Evolutionary conservation across 805 yeast genomes (phyloP).

Genomic region (Teunomyces stri): DNA sequence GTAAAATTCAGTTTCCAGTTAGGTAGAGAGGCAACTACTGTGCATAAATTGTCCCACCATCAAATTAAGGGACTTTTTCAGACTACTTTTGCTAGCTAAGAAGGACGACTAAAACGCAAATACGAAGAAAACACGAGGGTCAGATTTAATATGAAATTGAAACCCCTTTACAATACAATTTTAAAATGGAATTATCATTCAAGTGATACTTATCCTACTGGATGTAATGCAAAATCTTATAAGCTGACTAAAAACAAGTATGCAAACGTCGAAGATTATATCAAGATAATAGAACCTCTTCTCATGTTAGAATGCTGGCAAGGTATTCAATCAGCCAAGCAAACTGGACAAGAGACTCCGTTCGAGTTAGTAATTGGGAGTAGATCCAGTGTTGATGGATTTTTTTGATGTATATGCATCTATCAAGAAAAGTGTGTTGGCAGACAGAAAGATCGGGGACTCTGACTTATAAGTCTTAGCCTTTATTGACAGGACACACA

Average conservation of each 20-base stretch:
- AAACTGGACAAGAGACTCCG: constrained; percentile 57
- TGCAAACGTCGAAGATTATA: constrained; percentile 58
- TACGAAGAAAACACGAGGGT: constrained; percentile 76
- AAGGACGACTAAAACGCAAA: no score
- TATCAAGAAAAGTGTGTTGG: constrained; percentile 49
- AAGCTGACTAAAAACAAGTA: constrained; percentile 56
- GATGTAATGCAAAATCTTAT: constrained; percentile 40
- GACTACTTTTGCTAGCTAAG: no score
- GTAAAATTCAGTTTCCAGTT: no score
- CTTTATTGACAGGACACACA: constrained; percentile 25
- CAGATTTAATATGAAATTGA: constrained; percentile 73
- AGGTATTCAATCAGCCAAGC: constrained; percentile 70
- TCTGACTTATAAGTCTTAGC: constrained; percentile 69
- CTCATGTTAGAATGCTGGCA: constrained; percentile 93
- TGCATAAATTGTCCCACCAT: no score
- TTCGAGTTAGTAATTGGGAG: constrained; percentile 72
- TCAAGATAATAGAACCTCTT: constrained; percentile 70
- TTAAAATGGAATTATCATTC: constrained; percentile 75
- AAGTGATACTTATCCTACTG: constrained; percentile 55
- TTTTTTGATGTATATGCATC: constrained; percentile 82
- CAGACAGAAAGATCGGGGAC: constrained; percentile 60
- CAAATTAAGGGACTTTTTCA: no score
- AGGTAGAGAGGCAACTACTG: no score
- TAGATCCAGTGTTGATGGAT: constrained; percentile 77
- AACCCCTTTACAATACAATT: constrained; percentile 69